Evolutionary conservation across 306 rosid genomes (phyloP).

Genomic region (Chamaecrista fasciculata): DNA sequence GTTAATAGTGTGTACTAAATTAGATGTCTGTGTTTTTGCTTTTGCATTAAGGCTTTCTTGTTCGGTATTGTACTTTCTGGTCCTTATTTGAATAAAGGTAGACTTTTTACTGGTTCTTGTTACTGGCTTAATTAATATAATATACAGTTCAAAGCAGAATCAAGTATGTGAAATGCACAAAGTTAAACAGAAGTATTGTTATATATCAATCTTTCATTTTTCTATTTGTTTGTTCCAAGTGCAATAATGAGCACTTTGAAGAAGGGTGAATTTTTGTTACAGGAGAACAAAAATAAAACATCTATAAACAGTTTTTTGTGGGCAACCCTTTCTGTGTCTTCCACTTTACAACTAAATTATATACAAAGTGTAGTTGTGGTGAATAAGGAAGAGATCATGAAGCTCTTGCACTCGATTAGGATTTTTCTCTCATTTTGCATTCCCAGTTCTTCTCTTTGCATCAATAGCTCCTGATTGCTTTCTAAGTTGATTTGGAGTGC

Average conservation of each 20-base stretch:
- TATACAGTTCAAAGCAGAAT: not conserved
- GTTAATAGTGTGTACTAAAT: not conserved
- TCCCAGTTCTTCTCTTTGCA: constrained; percentile 50
- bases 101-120: not conserved
- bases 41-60: constrained; percentile 3
- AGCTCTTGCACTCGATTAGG: constrained; percentile 21
- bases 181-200: not conserved
- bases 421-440: constrained; percentile 46
- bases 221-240: not conserved
- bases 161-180: not conserved
- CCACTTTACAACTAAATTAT: constrained; percentile 32
- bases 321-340: constrained; percentile 32
- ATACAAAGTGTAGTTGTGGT: constrained; percentile 21
- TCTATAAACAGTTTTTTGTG: not conserved
- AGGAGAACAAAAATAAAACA: not conserved
- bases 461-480: constrained; percentile 45
- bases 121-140: not conserved
- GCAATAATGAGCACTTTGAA: not conserved
- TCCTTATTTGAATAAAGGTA: constrained; percentile 9
- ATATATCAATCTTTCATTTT: not conserved
- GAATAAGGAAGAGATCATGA: constrained; percentile 19
- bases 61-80: not conserved
- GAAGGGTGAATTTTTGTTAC: not conserved
- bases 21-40: not conserved
- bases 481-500: constrained; percentile 39